Evolutionary conservation across 1,139 yeast species (phyloP), one percentile per base, ranked within the genome.

Genomic region (Petasospora fabianii): DNA sequence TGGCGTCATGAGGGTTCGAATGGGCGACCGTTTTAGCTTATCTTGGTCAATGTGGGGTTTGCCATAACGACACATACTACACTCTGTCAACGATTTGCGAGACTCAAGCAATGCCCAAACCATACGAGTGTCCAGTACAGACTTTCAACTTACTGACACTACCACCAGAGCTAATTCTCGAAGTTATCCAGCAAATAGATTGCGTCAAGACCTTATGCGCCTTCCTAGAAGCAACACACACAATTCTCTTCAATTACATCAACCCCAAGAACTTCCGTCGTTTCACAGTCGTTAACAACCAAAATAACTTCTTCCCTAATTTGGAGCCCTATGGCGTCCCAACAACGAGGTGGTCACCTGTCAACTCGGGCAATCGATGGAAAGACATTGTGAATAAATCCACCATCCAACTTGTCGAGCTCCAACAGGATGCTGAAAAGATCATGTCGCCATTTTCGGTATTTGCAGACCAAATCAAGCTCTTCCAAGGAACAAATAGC

Each of bases 91-190:
- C n/a, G n/a, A n/a, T n/a, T n/a, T n/a, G n/a, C n/a, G n/a, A n/a
- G n/a, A n/a, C n/a, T n/a, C n/a, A n/a, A n/a, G n/a, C n/a, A n/a
- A n/a, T n/a, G n/a, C n/a, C n/a, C n/a, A n/a, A n/a, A n/a, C n/a
- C n/a, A n/a, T n/a, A n/a, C n/a, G n/a, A n/a, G n/a, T n/a, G 16
- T 4, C 15, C 28, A 14, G 13, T 6, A 10, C 10, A 10, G 10
- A 26, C 7, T 32, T 34, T 31, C 35, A 38, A 11, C 30, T 38
- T n/a, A n/a, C 30, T 38, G 11, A 16, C 18, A 2, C 38, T 38
- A 12, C 36, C 42, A 5, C 35, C 19, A 18, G 42, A 38, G 33
- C 35, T 38, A 18, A 38, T 38, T 18, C 15, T 34, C 11, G 26
- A 34, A 16, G 28, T 38, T 5, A 27, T 38, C 12, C 15, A 15